A percentile compares a stretch with the other conserved stretches of the same genome.
Evolutionary conservation across 2,329 filamentous ascomycete species (phyloP).

Genomic region (Macrophomina pseudophaseolina): DNA sequence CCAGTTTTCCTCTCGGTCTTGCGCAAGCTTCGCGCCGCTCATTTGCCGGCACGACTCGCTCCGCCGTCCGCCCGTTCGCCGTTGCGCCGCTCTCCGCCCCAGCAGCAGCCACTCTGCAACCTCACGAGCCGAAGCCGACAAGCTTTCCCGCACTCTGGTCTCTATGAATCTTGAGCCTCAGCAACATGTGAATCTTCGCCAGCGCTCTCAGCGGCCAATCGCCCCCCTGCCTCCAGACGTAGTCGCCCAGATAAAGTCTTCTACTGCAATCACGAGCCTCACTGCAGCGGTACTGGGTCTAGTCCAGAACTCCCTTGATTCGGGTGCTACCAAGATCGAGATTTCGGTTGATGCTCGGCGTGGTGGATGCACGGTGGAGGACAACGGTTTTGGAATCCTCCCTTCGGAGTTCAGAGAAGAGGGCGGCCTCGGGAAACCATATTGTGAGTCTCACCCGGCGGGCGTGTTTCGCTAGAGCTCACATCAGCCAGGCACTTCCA

Average conservation of each 20-base stretch:
- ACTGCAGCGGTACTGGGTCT: conserved; percentile 74
- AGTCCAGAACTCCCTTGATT: conserved; percentile 84
- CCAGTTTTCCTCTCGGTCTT: background rate
- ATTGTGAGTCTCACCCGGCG: conserved; percentile 62
- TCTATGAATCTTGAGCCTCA: conserved; percentile 23
- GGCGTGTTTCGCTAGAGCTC: conserved; percentile 28
- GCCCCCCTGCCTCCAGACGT: conserved; percentile 72
- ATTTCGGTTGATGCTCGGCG: conserved; percentile 75
- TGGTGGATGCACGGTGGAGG: conserved; percentile 80
- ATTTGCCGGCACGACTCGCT: conserved; percentile 20
- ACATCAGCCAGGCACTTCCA: conserved; percentile 73
- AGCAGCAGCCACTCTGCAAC: conserved; percentile 8
- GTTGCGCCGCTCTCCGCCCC: background rate
- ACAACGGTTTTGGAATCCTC: conserved; percentile 80
- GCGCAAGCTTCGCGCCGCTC: conserved; percentile 4
- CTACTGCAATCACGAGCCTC: conserved; percentile 76
- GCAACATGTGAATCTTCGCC: conserved; percentile 17
- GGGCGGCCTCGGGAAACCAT: conserved; percentile 74
- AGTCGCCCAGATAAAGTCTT: conserved; percentile 81
- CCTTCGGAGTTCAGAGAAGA: conserved; percentile 71
- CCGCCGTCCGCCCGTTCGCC: conserved; percentile 8
- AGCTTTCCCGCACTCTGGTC: background rate
- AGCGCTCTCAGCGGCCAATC: conserved; percentile 52
- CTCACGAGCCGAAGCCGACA: conserved; percentile 5
- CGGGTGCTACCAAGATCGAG: conserved; percentile 69